phyloP scores from a whole-genome alignment of 2,329 filamentous ascomycete genomes.

The Akanthomyces muscarius region DNA sequence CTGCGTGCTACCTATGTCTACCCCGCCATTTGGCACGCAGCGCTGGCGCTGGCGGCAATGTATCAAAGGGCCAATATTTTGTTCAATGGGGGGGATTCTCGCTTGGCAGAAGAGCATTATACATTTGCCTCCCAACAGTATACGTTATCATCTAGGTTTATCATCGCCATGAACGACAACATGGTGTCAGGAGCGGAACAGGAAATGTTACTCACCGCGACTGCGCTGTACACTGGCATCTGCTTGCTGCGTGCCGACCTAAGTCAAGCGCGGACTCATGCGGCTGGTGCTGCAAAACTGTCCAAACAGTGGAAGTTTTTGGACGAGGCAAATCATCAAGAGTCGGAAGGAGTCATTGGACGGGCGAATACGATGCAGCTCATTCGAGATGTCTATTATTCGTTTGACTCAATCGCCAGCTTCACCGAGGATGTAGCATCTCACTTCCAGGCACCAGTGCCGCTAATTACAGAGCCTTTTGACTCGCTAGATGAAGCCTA shows the following conservation, averaged over 20 bases:
- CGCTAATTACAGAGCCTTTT: slow-evolving; percentile 2
- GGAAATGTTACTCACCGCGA: slow-evolving; percentile 20
- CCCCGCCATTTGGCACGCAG: slow-evolving; percentile 15
- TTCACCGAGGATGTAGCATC: neutral
- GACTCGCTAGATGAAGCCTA: slow-evolving; percentile 11
- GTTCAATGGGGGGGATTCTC: neutral
- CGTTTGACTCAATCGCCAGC: slow-evolving; percentile 3
- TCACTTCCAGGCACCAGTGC: neutral
- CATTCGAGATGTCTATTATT: slow-evolving; percentile 19
- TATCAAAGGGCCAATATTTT: neutral
- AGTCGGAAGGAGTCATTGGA: slow-evolving; percentile 7
- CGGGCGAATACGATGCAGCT: slow-evolving; percentile 12
- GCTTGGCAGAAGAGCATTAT: slow-evolving; percentile 7
- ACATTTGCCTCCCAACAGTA: slow-evolving; percentile 19
- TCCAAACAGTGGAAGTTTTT: slow-evolving; percentile 19
- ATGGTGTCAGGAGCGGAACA: slow-evolving; percentile 9
- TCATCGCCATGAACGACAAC: slow-evolving; percentile 13
- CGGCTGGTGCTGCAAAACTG: slow-evolving; percentile 15
- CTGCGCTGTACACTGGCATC: slow-evolving; percentile 18
- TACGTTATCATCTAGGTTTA: slow-evolving; percentile 17
- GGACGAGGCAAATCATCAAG: slow-evolving; percentile 1
- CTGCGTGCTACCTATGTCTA: slow-evolving; percentile 11
- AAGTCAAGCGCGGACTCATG: slow-evolving; percentile 18
- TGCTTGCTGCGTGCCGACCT: slow-evolving; percentile 19
- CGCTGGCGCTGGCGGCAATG: slow-evolving; percentile 10